Evolutionary conservation across 345 rosid species (phyloP).

Genomic region (Microcos paniculata): DNA sequence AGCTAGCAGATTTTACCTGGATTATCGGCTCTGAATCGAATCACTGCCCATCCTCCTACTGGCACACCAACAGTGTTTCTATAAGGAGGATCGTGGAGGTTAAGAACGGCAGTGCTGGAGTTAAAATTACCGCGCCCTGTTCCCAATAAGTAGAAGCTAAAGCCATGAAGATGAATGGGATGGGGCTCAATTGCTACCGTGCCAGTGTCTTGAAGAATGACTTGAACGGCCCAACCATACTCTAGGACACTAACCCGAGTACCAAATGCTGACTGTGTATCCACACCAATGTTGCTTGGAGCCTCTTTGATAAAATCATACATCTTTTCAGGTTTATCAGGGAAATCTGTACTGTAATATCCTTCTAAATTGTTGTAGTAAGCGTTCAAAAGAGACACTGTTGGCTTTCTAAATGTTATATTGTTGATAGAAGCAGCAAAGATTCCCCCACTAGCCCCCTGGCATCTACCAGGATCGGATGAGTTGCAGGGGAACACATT

Average conservation of each 20-base stretch:
- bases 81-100: constrained; percentile 7
- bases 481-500: constrained; percentile 1
- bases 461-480: constrained; percentile 1
- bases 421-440: constrained; percentile 10
- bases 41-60: constrained; percentile 77
- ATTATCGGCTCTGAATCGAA: constrained; percentile 65
- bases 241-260: constrained; percentile 8
- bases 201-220: constrained; percentile 13
- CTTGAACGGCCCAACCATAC: constrained; percentile 11
- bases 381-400: neutral
- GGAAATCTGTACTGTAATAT: constrained; percentile 18
- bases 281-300: constrained; percentile 3
- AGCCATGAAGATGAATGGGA: constrained; percentile 20
- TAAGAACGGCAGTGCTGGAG: neutral
- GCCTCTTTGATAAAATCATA: constrained; percentile 7
- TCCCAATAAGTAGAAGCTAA: constrained; percentile 17
- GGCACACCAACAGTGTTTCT: constrained; percentile 22
- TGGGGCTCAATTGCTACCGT: constrained; percentile 9
- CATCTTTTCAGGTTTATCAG: constrained; percentile 7
- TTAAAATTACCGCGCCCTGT: constrained; percentile 17
- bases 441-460: constrained; percentile 3
- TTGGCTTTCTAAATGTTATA: neutral
- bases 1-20: constrained; percentile 46
- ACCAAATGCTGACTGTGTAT: constrained; percentile 7
- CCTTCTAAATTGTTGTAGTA: constrained; percentile 4